phyloP scores from a whole-genome alignment of 371 early-diverging fungal species.

The Batkoa obscura region DNA sequence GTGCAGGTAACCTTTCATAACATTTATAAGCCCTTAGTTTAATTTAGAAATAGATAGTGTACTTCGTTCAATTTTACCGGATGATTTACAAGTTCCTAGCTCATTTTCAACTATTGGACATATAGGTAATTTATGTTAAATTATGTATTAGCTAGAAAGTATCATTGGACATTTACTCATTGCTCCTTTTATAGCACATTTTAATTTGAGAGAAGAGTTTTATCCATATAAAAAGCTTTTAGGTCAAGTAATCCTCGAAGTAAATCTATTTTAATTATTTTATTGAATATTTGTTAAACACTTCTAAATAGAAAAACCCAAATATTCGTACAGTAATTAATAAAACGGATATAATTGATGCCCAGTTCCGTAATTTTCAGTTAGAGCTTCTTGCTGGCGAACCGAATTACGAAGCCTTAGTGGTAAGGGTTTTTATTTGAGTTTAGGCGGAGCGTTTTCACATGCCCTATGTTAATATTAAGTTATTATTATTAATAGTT shows the following conservation, averaged over 20 bases:
- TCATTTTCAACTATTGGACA: constrained; percentile 91
- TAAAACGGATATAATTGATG: constrained; percentile 86
- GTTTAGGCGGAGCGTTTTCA: too few relatives aligned
- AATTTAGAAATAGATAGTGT: constrained; percentile 45
- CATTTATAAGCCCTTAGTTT: not conserved
- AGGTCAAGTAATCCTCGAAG: constrained; percentile 87
- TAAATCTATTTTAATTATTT: constrained; percentile 13
- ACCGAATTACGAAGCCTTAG: too few relatives aligned
- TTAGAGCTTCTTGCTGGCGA: constrained; percentile 92
- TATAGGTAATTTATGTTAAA: constrained; percentile 38
- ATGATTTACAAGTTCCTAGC: constrained; percentile 54
- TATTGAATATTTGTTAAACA: not conserved
- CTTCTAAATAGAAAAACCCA: constrained; percentile 56
- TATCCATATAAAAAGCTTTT: constrained; percentile 77
- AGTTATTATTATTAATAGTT: not conserved
- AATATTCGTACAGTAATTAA: constrained; percentile 84
- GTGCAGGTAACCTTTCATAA: constrained; percentile 25
- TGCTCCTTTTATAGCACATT: constrained; percentile 42
- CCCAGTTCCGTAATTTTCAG: constrained; percentile 84
- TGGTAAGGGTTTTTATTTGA: too few relatives aligned
- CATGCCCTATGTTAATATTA: not conserved
- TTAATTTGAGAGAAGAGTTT: constrained; percentile 83
- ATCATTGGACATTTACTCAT: not conserved
- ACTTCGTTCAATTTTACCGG: constrained; percentile 75
- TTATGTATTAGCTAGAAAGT: not conserved